These are phyloP conservation scores for Chaetomium fimeti DNA, from an alignment of 495 filamentous ascomycete species.

Conservation along the genomic window DNA sequence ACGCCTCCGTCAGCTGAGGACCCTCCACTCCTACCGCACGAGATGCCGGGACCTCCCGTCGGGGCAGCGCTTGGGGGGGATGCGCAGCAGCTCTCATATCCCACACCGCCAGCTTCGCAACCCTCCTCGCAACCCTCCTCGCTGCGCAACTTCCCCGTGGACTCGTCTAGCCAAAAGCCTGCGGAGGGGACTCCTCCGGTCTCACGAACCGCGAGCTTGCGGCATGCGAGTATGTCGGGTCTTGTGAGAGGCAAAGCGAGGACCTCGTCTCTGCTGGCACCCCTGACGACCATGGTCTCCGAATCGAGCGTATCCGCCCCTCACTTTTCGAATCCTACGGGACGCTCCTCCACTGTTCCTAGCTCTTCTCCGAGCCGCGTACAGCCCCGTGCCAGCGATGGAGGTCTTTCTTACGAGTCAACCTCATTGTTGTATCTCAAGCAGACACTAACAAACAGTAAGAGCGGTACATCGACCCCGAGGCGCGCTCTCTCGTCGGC, in stretches of 20 bases:
- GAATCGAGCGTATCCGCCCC: conserved; percentile 64
- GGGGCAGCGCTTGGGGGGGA: conserved; percentile 37
- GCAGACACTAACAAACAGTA: conserved; percentile 81
- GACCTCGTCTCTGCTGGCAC: conserved; percentile 53
- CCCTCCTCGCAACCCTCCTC: conserved; percentile 57
- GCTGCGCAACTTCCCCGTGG: conserved; percentile 49
- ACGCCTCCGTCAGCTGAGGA: conserved; percentile 40
- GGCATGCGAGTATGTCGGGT: conserved; percentile 45
- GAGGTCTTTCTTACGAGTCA: conserved; percentile 57
- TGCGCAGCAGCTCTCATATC: conserved; percentile 48
- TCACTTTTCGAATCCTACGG: conserved; percentile 73
- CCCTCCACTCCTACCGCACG: conserved; percentile 54
- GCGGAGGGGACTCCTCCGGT: conserved; percentile 28
- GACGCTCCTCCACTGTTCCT: conserved; percentile 55
- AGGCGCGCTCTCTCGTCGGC: conserved; percentile 73
- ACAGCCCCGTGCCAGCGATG: conserved; percentile 48
- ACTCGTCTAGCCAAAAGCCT: conserved; percentile 46
- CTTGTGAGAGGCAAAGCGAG: conserved; percentile 44
- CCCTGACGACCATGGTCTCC: conserved; percentile 65
- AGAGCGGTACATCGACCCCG: conserved; percentile 88
- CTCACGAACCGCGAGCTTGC: conserved; percentile 34
- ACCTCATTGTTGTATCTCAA: conserved; percentile 62
- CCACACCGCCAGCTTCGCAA: conserved; percentile 58
- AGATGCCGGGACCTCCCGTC: conserved; percentile 43
- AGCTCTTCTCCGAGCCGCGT: conserved; percentile 55